Base-by-base conservation (phyloP, 2,329 filamentous ascomycete species). In the Cadophora gregata region DNA sequence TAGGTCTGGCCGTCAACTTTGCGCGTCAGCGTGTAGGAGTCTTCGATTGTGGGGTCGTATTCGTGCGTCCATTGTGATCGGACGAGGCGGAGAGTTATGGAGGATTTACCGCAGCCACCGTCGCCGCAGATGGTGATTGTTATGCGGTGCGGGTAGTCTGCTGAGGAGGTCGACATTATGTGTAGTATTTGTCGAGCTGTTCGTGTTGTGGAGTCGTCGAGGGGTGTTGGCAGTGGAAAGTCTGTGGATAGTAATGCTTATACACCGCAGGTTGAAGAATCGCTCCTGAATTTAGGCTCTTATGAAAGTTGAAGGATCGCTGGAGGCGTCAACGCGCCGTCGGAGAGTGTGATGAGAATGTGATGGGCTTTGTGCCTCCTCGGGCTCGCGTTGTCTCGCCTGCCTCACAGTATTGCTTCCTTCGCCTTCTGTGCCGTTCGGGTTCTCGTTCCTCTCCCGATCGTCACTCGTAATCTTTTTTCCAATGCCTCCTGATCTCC, bases 91-190 rank as follows among this genome's bases (percentile, higher is more conserved):
- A 96, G 83, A 19, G 92, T 95, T 76, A 96, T 94, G 71, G 90
- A 93, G 1, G 91, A 93, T 81, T 96, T 96, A 75, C 91, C 91
- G 77, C 90, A 93, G 68, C 92, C 92, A 75, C 92, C 92, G 77
- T 95, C 92, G 77, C 92, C 92, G 80, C 92, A 95, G 78, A 96
- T 92, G 65, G 92, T 95, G 76, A 95, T 93, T 70, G 88, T 85
- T 75, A 90, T 88, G 61, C 71, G 71, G 47, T 73, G 68, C n/a
- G 70, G 67, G 42, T 69, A 59, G 53, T 74, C 63, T 38, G 62
- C 25, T 36, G 58, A 59, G 56, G 56, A 59, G 29, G 53, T 56
- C 6, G 53, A 45, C 51, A 59, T 58, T 3, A 3, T 38, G 36
- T 14, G 36, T 38, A 3, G 36, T 38, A 14, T 8, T 16, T 62